These are phyloP conservation scores for Solanum bulbocastanum DNA, from an alignment of 257 asterid genomes.

Conservation along the genomic window DNA sequence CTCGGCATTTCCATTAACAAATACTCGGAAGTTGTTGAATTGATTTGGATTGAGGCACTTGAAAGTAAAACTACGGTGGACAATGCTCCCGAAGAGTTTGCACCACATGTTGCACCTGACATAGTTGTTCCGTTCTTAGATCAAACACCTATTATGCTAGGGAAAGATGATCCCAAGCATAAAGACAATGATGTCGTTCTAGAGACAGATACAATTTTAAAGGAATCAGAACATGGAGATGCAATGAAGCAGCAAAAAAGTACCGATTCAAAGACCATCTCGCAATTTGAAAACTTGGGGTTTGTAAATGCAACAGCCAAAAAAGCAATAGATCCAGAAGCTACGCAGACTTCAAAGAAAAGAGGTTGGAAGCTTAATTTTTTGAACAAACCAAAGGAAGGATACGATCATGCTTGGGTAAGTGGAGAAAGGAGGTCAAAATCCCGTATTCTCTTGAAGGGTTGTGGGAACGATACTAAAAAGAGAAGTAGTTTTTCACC, in stretches of 20 bases:
- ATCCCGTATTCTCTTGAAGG: background rate
- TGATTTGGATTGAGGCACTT: background rate
- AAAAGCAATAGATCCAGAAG: background rate
- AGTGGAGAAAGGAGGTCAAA: background rate
- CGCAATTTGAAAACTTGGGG: background rate
- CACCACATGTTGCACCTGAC: background rate
- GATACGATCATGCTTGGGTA: background rate
- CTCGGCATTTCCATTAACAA: background rate
- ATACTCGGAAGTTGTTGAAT: conserved; percentile 2
- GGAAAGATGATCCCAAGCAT: too few species aligned
- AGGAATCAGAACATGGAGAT: background rate
- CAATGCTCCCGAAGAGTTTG: background rate
- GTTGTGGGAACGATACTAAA: background rate
- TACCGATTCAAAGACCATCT: background rate
- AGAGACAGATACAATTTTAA: background rate
- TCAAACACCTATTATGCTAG: too few species aligned
- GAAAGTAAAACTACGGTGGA: background rate
- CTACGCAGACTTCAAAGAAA: background rate
- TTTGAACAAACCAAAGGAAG: background rate
- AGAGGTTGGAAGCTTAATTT: background rate
- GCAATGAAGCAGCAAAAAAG: background rate
- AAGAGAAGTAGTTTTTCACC: background rate
- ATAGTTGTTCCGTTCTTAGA: too few species aligned
- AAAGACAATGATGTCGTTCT: background rate
- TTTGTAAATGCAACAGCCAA: background rate